Evolutionary conservation across 257 asterid genomes (phyloP), one percentile per base, ranked within the genome.

Genomic region (Solanum stenotomum): DNA sequence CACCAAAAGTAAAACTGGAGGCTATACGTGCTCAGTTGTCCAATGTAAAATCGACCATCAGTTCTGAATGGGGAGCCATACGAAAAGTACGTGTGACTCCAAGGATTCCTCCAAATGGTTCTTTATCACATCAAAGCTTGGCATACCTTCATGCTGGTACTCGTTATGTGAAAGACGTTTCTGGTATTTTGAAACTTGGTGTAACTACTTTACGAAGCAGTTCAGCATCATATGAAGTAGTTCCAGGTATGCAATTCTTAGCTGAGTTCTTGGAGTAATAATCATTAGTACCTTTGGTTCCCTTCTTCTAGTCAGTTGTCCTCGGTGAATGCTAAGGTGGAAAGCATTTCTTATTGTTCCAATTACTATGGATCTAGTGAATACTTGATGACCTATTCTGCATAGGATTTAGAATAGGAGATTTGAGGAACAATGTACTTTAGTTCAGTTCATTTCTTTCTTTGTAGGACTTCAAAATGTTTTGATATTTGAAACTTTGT

Each of bases 101-200:
- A 10, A 89, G 87, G 75, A 75, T 93, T 71, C 88, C 92, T 40
- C 90, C 92, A 84, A 88, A 92, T 87, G 96, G 95, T 14, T 89
- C 98, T 71, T 90, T 96, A 86, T 88, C 96, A 38, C 94, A 90
- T 38, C 92, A 92, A 90, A 94, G 96, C 90, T 85, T 96, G 93
- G 94, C 96, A 38, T 92, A 90, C 88, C 56, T 96, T 87, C 87
- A 91, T 59, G 92, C 91, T 61, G 94, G 98, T 87, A 92, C 98
- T 90, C 96, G 94, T 52, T 95, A 92, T 82, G 87, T 94, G 76
- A 97, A 93, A 91, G 98, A 97, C 87, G 93, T 97, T 49, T 96
- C 98, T 11, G 96, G 92, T 89, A 91, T 96, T 78, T 37, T 95
- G 49, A 97, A 96, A 92, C 88, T 93, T 88, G 95, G 99, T 84